Base-by-base conservation (phyloP, 169 alveolate species). In the Plasmodium malariae region DNA sequence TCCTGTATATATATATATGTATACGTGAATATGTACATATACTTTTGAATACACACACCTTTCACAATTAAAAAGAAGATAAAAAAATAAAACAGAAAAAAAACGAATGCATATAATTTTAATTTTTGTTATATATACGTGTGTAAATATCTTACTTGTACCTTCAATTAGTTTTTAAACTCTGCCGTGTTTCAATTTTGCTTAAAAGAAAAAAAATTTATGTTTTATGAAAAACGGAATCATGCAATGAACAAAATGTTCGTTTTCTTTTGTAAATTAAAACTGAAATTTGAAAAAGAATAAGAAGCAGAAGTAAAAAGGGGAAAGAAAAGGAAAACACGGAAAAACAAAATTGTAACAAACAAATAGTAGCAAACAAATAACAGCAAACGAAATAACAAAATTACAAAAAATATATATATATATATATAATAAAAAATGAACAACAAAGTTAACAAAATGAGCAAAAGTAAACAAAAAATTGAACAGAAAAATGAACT, bases 91-190 rank as follows among this genome's bases (percentile, higher is more conserved):
- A 48, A 36, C 26, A 48, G 21, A 28, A 71, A 70, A 45, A 71
- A 28, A 71, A 57, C 14, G 28, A 24, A 57, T 48, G 55, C 54
- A 62, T 36, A 28, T 73, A 73, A 73, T 73, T 34, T 73, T 12
- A 36, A 49, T 48, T 51, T 32, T 71, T 55, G 3, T 14, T 28
- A 59, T 70, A 30, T 24, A 67, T 62, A 34, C 55, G 62, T 73
- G 68, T 73, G 73, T 55, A 57, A 73, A 45, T 34, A 73, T 73
- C n/a, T 73, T 73, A 55, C 34, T 14, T 73, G 36, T 73, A 21
- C 48, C 71, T 48, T 34, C 36, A 37, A 32, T 73, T 73, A 21
- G 36, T 54, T 73, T 73, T 73, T 62, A 34, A 28, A 36, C 37
- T n/a, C 37, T 26, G 62, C 19, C 17, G 37, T 73, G 26, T 54